Percentiles rank a stretch among this genome's conserved stretches.
Conservation (phyloP, 2,329 filamentous ascomycete genomes). For the Penicillium brasilianum region DNA sequence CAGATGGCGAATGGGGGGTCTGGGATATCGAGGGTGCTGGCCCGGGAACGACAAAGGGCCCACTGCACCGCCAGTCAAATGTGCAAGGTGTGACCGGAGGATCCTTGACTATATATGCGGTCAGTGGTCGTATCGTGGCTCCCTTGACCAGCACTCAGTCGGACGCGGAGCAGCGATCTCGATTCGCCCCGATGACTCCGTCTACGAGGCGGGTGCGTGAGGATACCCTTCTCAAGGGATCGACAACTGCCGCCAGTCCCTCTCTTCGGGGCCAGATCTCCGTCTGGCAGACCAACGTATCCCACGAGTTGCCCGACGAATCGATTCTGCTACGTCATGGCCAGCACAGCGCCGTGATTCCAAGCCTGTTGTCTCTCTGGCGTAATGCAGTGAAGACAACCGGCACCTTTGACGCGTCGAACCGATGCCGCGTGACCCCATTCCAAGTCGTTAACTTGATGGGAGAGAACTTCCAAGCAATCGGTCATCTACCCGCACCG, state of each 20-base stretch:
- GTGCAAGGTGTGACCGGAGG: conserved; percentile 48
- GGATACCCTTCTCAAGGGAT: conserved; percentile 51
- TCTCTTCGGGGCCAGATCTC: conserved; percentile 49
- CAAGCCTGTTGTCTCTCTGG: conserved; percentile 52
- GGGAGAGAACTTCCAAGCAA: conserved; percentile 48
- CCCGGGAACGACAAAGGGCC: conserved; percentile 46
- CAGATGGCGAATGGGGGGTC: conserved; percentile 55
- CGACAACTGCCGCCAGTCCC: conserved; percentile 33
- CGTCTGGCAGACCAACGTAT: conserved; percentile 44
- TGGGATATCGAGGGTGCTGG: conserved; percentile 56
- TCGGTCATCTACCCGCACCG: conserved; percentile 43
- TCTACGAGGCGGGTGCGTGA: conserved; percentile 54
- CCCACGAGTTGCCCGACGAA: conserved; percentile 48
- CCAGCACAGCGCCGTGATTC: conserved; percentile 47
- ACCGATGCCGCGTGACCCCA: conserved; percentile 44
- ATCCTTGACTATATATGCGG: conserved; percentile 48
- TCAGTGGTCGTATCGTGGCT: conserved; percentile 47
- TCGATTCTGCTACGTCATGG: conserved; percentile 52
- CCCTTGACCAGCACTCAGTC: conserved; percentile 34
- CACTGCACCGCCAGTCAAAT: conserved; percentile 45
- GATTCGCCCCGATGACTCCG: conserved; percentile 54
- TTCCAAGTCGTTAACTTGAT: conserved; percentile 47
- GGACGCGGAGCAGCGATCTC: conserved; percentile 39
- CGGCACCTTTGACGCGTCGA: conserved; percentile 47
- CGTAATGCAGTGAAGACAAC: conserved; percentile 46